Evolutionary conservation across 1,284 basidiomycete species (phyloP), one percentile per base, ranked within the genome.

Genomic region (Apiotrichum sp.): DNA sequence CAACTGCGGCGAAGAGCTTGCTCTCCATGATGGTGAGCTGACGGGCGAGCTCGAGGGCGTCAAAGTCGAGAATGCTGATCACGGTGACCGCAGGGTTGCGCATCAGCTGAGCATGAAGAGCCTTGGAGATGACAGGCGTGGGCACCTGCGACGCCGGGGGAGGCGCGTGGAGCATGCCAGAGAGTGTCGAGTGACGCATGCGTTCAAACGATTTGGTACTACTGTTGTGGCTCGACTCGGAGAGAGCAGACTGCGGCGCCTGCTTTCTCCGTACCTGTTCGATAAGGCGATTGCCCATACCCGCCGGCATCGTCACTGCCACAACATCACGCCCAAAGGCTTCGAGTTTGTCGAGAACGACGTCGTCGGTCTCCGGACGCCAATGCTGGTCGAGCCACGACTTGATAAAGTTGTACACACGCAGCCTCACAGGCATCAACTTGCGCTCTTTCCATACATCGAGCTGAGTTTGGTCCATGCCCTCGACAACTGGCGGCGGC

Each of bases 21-120:
- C 87, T 88, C 74, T 98, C 96, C 79, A 96, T 83, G 55, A 98
- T 84, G 1, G 96, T 98, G 53, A 99, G 78, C 72, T 99, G 96
- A 41, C 96, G 83, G 0, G 93, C 95, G 16, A 98, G 75, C 75
- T 98, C 96, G 35, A 93, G 74, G 1, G 93, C 81, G 65, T 98
- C 92, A 69, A 98, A 93, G 67, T 98, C 95, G n/a, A 86, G 87
- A 8, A 97, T 79, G 31, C 80, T 75, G 50, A 95, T 83, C 3
- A 83, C 82, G 11, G 74, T 80, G 81, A 72, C 78, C 79, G 64
- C 83, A 53, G 32, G 63, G 49, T 66, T 67, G 9, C 62, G 65
- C 36, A 57, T 47, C 70, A 63, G 82, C 72, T 43, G 54, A 16
- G 82, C 77, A 34, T 93, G 80, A 22, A 98, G 79, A 0, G 83